Base-by-base conservation (phyloP, 169 alveolate species). In the Cryptosporidium andersoni region DNA sequence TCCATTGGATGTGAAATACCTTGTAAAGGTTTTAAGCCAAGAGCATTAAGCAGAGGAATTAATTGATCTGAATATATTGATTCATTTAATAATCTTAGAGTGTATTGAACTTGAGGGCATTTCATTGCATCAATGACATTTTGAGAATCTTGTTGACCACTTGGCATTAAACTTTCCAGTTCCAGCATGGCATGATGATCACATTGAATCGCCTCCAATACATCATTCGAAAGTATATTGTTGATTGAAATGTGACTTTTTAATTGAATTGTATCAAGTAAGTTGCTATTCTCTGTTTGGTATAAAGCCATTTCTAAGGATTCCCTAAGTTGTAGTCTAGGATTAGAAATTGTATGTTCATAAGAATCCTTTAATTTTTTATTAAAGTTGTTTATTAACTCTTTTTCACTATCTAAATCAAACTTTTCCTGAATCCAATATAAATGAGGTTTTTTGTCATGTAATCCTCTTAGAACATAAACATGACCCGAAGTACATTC, bases 91-190 rank as follows among this genome's bases (percentile, higher is more conserved):
- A 74, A 47, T 43, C 85, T 74, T 42, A 74, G 25, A 3, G 85
- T 74, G 36, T 74, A 74, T 58, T 74, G 55, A 74, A 74, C 74
- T 45, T 74, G 85, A 2, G 85, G 85, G 1, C 85, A 74, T n/a
- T 58, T 74, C 4, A 74, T 7, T 47, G 67, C 85, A 25, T 36
- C 8, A n/a, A 55, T 39, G 8, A 74, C 62, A 34, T 74, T 68
- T 25, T 62, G 51, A 45, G 40, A 8, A 42, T 34, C 60, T 37
- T 16, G 16, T 58, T 74, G 85, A 60, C 37, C 45, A 48, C 25
- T 39, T n/a, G 85, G 85, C 85, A 74, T 74, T 11, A 58, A 68
- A 8, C 43, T 58, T 34, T 74, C 60, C 5, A 74, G 68, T 25
- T 74, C 85, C 47, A 58, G 49, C 2, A 74, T 56, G 14, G 60